Base-by-base conservation (phyloP, 139 green algal genomes). In the Chloropicon primus region DNA sequence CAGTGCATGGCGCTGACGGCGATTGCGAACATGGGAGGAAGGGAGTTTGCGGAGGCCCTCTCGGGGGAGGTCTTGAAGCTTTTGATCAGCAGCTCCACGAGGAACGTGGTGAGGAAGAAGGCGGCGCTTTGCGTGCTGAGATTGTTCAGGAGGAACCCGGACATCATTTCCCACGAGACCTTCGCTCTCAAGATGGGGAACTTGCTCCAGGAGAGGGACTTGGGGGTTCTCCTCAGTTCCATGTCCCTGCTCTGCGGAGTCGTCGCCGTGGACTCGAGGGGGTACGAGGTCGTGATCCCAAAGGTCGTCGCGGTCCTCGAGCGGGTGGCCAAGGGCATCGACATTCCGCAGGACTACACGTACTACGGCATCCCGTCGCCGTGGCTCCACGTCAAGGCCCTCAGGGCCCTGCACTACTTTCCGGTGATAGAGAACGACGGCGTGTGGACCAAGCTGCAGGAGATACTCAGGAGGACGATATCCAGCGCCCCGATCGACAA, bases 361-460 rank as follows among this genome's bases (percentile, higher is more conserved):
- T 99, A 98, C 89, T 99, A 99, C 75, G 93, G 93, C 76, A 95
- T 99, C 22, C 90, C 93, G 22, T 96, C 89, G 5, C 96, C 95
- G n/a, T 99, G 95, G 95, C 88, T 98, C 73, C 94, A 97, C 86
- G 85, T 91, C 71, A 96, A 94, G 84, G 87, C 79, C 75, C 88
- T 99, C 86, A 87, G 94, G 0, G 85, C 92, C 76, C 87, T 99
- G 84, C 91, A 98, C 86, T 96, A 96, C 86, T 98, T 97, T 80
- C 92, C 92, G 0, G 78, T 86, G 0, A 90, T 94, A 0, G 91
- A 96, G 76, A 89, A 93, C 83, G 78, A 85, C 1, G 28, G n/a
- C 10, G 73, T 88, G 23, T 81, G 81, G 2, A 77, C 79, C 27
- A 27, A 79, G 24, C 87, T 97, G 26, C 80, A 85, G 24, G 86